Evolutionary conservation across 2,329 filamentous ascomycete genomes (phyloP).

Genomic region (Penicillium sp.): DNA sequence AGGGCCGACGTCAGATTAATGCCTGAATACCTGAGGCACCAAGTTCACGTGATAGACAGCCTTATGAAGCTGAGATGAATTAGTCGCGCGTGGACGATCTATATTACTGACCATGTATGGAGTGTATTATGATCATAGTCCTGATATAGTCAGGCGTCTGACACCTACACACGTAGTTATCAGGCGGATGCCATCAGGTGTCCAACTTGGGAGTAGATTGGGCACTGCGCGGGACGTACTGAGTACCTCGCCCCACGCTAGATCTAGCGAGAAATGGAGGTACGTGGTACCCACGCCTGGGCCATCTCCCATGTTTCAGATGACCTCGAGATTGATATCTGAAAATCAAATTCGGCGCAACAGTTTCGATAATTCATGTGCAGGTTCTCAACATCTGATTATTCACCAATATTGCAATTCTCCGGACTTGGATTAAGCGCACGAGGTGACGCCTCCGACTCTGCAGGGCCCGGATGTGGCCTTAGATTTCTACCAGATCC

Average conservation of each 20-base stretch:
- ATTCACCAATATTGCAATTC: neutral
- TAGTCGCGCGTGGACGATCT: neutral
- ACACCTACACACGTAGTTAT: neutral
- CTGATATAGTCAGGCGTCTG: neutral
- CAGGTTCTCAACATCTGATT: neutral
- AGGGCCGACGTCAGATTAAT: constrained; percentile 17
- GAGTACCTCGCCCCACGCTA: constrained; percentile 3
- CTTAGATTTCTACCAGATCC: constrained; percentile 1
- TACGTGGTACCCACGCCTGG: neutral
- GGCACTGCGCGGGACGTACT: constrained; percentile 7
- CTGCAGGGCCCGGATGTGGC: neutral
- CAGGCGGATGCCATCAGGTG: neutral
- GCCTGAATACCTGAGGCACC: constrained; percentile 6
- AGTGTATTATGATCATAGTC: neutral
- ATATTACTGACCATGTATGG: neutral
- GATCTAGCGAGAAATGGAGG: constrained; percentile 3
- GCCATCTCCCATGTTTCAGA: neutral
- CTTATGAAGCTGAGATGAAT: neutral
- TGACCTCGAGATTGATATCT: neutral
- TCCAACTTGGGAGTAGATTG: constrained; percentile 1
- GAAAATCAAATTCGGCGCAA: neutral
- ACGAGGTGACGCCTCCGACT: constrained; percentile 1
- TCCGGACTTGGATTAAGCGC: neutral
- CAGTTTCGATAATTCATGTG: neutral
- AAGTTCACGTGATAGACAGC: neutral